phyloP scores from a whole-genome alignment of 139 green algal species.

The Chlorella sorokiniana region DNA sequence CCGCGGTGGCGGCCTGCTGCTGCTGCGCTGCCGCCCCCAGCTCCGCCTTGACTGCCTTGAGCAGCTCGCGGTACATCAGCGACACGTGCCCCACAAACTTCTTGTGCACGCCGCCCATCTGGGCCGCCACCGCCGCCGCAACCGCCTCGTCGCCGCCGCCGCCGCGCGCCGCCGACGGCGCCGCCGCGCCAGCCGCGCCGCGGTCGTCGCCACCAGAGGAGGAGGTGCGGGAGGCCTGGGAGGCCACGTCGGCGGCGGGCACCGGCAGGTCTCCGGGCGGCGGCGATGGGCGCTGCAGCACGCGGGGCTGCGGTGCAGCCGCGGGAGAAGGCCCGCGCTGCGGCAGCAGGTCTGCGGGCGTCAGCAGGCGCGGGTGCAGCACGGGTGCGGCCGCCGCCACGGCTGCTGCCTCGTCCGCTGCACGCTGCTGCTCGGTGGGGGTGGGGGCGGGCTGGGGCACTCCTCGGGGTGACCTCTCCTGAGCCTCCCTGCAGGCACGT shows the following conservation, averaged over 20 bases:
- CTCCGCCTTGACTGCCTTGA: conserved; percentile 54
- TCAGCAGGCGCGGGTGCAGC: conserved; percentile 44
- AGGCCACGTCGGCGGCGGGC: conserved; percentile 32
- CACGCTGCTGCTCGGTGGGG: not conserved
- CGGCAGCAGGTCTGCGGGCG: conserved; percentile 51
- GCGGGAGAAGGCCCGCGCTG: not conserved
- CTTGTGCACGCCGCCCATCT: conserved; percentile 35
- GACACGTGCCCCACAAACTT: conserved; percentile 48
- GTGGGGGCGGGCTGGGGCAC: conserved; percentile 39
- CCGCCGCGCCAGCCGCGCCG: not conserved
- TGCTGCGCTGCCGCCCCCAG: conserved; percentile 24
- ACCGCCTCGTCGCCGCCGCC: not conserved
- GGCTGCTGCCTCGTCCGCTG: not conserved
- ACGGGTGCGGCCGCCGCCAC: not conserved
- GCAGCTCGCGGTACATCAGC: conserved; percentile 41
- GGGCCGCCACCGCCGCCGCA: conserved; percentile 14
- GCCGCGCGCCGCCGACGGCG: not conserved
- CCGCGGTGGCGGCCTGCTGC: not conserved
- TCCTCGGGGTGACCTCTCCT: conserved; percentile 16
- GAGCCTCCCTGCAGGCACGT: not conserved
- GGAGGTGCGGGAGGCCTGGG: too few species aligned
- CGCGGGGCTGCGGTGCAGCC: not conserved
- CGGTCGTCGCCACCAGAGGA: not conserved
- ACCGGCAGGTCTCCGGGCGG: not conserved
- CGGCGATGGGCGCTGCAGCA: not conserved